phyloP scores from a whole-genome alignment of 2,329 filamentous ascomycete species.

The Purpureocillium lavendulum region DNA sequence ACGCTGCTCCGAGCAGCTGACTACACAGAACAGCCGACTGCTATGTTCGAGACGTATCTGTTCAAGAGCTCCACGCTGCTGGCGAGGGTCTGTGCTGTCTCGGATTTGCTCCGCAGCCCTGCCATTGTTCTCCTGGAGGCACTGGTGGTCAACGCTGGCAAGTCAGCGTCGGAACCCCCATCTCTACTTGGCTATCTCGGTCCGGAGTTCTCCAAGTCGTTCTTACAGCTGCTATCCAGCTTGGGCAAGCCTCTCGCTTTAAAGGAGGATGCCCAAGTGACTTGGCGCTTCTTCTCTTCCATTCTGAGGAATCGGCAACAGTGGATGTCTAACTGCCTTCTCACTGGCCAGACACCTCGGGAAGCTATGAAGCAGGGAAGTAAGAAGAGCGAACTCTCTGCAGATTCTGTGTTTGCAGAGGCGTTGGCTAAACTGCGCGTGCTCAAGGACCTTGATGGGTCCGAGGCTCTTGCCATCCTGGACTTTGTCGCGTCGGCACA shows the following conservation, averaged over 20 bases:
- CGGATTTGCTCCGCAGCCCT: slow-evolving; percentile 56
- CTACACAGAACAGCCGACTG: slow-evolving; percentile 52
- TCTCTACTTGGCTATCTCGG: slow-evolving; percentile 89
- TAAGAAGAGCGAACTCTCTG: slow-evolving; percentile 38
- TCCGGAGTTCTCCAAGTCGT: slow-evolving; percentile 71
- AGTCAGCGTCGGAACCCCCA: slow-evolving; percentile 66
- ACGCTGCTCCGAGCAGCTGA: slow-evolving; percentile 63
- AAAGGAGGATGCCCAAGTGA: slow-evolving; percentile 52
- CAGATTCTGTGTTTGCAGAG: slow-evolving; percentile 61
- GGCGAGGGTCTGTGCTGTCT: slow-evolving; percentile 65
- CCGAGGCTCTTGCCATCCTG: slow-evolving; percentile 65
- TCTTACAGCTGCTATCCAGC: slow-evolving; percentile 68
- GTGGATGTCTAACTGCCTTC: slow-evolving; percentile 89
- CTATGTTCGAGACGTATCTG: slow-evolving; percentile 65
- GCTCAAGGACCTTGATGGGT: slow-evolving; percentile 55
- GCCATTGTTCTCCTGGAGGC: slow-evolving; percentile 64
- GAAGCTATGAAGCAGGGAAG: slow-evolving; percentile 56
- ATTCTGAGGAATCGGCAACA: slow-evolving; percentile 87
- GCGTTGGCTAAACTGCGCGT: slow-evolving; percentile 63
- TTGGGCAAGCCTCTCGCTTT: slow-evolving; percentile 70
- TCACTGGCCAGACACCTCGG: slow-evolving; percentile 79
- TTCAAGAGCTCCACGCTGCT: slow-evolving; percentile 75
- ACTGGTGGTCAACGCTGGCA: slow-evolving; percentile 62
- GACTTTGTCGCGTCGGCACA: slow-evolving; percentile 84
- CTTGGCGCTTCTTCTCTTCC: slow-evolving; percentile 81